Percentiles rank a stretch among this genome's conserved stretches.
Evolutionary conservation across 176 grass and related monocot species (phyloP).

Genomic region (Phoenix dactylifera): DNA sequence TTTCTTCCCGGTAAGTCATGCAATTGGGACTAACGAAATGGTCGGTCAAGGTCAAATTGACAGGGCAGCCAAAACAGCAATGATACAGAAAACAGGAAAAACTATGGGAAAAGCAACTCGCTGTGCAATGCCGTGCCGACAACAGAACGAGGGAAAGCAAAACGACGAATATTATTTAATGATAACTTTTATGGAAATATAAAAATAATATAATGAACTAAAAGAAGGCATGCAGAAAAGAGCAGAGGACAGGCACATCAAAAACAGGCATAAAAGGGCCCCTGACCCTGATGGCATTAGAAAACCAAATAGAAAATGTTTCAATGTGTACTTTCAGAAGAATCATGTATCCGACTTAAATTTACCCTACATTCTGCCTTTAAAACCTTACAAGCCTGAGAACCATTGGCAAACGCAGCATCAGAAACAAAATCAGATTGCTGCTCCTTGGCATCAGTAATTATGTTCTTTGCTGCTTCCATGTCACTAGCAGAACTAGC

Average conservation of each 20-base stretch:
- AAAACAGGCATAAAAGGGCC: not conserved
- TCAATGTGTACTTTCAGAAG: constrained; percentile 99
- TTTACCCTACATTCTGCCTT: constrained; percentile 55
- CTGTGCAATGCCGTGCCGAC: no score
- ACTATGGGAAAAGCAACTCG: no score
- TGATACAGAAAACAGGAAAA: constrained; percentile 28
- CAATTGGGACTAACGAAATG: no score
- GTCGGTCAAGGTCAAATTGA: no score
- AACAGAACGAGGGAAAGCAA: constrained; percentile 26
- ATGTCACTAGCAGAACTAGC: constrained; percentile 14
- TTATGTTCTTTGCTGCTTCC: constrained; percentile 22
- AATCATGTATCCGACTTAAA: constrained; percentile 99
- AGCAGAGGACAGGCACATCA: no score
- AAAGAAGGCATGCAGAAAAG: no score
- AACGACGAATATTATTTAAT: not conserved
- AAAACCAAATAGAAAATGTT: constrained; percentile 70
- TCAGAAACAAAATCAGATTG: constrained; percentile 16
- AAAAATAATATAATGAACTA: no score
- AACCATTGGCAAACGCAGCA: constrained; percentile 31
- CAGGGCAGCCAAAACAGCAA: not conserved
- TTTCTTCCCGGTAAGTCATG: no score
- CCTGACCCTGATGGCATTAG: not conserved
- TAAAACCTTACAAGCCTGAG: constrained; percentile 51
- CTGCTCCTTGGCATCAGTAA: constrained; percentile 13
- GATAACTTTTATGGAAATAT: no score